Conservation (phyloP, 2,329 filamentous ascomycete species). For the Phialemonium atrogriseum region DNA sequence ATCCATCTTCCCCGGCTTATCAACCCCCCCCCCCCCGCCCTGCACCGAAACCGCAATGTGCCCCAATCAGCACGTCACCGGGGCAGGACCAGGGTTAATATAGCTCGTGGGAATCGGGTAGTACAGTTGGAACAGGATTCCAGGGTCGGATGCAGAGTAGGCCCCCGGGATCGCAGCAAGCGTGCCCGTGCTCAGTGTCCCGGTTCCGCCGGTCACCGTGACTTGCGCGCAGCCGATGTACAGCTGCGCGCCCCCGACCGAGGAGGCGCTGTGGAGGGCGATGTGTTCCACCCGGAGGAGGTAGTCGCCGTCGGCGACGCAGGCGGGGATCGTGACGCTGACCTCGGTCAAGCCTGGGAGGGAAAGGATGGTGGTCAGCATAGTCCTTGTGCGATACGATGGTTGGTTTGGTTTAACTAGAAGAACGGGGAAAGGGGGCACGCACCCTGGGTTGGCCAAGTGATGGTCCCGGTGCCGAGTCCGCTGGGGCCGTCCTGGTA, state of each 20-base stretch:
- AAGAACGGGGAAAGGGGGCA: background rate
- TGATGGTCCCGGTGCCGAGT: constrained; percentile 21
- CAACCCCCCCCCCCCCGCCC: too few relatives aligned
- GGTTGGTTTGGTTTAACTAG: background rate
- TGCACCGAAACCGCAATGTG: too few relatives aligned
- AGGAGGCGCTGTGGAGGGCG: constrained; percentile 21
- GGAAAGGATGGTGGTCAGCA: too few relatives aligned
- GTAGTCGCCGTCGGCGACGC: constrained; percentile 25
- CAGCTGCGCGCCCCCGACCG: constrained; percentile 23
- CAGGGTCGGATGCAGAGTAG: constrained; percentile 19
- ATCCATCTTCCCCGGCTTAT: too few relatives aligned
- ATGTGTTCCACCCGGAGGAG: constrained; percentile 28
- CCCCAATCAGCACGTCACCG: constrained; percentile 13
- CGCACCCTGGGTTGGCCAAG: constrained; percentile 27
- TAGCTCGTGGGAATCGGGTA: constrained; percentile 15
- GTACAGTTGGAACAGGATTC: constrained; percentile 17
- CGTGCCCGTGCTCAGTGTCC: constrained; percentile 12
- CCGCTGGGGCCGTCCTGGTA: constrained; percentile 28
- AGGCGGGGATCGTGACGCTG: constrained; percentile 21
- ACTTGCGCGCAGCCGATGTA: constrained; percentile 23
- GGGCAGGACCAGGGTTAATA: constrained; percentile 14
- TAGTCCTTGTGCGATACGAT: too few relatives aligned
- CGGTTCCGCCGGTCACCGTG: constrained; percentile 16
- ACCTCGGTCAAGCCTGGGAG: constrained; percentile 15
- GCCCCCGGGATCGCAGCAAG: constrained; percentile 21